phyloP scores from a whole-genome alignment of 257 asterid species.

The Vinca minor region DNA sequence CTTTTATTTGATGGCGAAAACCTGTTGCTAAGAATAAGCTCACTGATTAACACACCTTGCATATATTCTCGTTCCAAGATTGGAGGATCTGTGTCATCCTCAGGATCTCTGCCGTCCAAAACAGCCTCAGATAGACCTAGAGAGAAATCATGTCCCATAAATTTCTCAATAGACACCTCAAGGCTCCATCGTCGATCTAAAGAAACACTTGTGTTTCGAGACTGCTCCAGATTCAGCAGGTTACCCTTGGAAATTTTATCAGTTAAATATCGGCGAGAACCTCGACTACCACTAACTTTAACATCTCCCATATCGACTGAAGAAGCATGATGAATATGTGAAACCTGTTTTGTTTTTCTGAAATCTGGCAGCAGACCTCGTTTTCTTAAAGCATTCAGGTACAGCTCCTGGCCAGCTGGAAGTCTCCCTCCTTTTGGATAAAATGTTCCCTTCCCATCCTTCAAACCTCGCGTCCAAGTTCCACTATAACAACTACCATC shows the following conservation, averaged over 20 bases:
- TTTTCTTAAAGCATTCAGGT: slow-evolving; percentile 74
- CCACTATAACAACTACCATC: slow-evolving; percentile 83
- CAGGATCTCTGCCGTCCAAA: slow-evolving; percentile 38
- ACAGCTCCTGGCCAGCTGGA: slow-evolving; percentile 58
- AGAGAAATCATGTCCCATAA: slow-evolving; percentile 52
- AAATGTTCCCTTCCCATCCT: slow-evolving; percentile 91
- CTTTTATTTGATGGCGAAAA: slow-evolving; percentile 74
- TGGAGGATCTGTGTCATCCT: slow-evolving; percentile 46
- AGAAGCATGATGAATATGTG: slow-evolving; percentile 51
- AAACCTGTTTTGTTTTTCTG: slow-evolving; percentile 65
- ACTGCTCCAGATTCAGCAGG: slow-evolving; percentile 48
- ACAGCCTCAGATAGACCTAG: slow-evolving; percentile 36
- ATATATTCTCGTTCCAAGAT: slow-evolving; percentile 90
- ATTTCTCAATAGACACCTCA: slow-evolving; percentile 84
- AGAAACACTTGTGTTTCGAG: slow-evolving; percentile 45
- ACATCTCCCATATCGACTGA: slow-evolving; percentile 25
- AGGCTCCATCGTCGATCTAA: slow-evolving; percentile 90
- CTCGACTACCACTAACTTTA: slow-evolving; percentile 28
- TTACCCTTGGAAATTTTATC: slow-evolving; percentile 43
- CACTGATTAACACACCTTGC: slow-evolving; percentile 93
- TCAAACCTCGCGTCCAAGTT: slow-evolving; percentile 82
- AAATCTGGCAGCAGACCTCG: slow-evolving; percentile 80
- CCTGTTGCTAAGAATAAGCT: slow-evolving; percentile 52
- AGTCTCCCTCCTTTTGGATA: slow-evolving; percentile 72
- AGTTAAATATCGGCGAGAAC: slow-evolving; percentile 35